phyloP scores from a whole-genome alignment of 2,329 filamentous ascomycete species.

The Cyphellophora attinorum region DNA sequence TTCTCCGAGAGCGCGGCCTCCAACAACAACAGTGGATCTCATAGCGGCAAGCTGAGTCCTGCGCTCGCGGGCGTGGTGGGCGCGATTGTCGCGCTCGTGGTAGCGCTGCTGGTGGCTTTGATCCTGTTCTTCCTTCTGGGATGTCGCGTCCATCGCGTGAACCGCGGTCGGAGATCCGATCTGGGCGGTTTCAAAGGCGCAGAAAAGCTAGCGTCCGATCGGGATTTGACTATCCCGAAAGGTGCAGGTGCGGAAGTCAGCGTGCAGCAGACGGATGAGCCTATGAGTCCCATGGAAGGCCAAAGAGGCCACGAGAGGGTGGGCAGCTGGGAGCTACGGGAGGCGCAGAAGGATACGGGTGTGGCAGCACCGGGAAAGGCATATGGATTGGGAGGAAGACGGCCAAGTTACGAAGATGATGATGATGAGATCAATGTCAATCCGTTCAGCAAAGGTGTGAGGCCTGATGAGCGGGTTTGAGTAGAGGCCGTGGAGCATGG shows the following conservation, averaged over 20 bases:
- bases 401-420: slow-evolving; percentile 37
- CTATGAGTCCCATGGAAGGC: slow-evolving; percentile 12
- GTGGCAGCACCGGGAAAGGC: slow-evolving; percentile 4
- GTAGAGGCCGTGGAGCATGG: slow-evolving; percentile 11
- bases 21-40: slow-evolving; percentile 1
- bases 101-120: slow-evolving; percentile 31
- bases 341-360: slow-evolving; percentile 11
- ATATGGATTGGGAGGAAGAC: slow-evolving; percentile 9
- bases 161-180: slow-evolving; percentile 24
- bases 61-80: slow-evolving; percentile 48
- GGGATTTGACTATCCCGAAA: slow-evolving; percentile 39
- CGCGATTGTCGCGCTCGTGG: slow-evolving; percentile 40
- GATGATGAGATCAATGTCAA: slow-evolving; percentile 30
- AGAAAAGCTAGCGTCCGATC: slow-evolving; percentile 44
- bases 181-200: slow-evolving; percentile 48
- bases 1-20: slow-evolving; percentile 18
- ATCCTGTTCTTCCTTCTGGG: slow-evolving; percentile 35
- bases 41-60: slow-evolving; percentile 20
- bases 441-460: slow-evolving; percentile 32
- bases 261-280: slow-evolving; percentile 9
- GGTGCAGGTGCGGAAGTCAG: slow-evolving; percentile 26
- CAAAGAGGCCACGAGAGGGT: slow-evolving; percentile 41
- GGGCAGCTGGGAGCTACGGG: slow-evolving; percentile 49
- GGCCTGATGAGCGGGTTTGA: slow-evolving; percentile 40
- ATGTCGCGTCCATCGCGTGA: slow-evolving; percentile 31